A percentile compares a stretch with the other conserved stretches of the same genome.
Conservation (phyloP, 2,329 filamentous ascomycete species). For the Cordyceps cicadae region DNA sequence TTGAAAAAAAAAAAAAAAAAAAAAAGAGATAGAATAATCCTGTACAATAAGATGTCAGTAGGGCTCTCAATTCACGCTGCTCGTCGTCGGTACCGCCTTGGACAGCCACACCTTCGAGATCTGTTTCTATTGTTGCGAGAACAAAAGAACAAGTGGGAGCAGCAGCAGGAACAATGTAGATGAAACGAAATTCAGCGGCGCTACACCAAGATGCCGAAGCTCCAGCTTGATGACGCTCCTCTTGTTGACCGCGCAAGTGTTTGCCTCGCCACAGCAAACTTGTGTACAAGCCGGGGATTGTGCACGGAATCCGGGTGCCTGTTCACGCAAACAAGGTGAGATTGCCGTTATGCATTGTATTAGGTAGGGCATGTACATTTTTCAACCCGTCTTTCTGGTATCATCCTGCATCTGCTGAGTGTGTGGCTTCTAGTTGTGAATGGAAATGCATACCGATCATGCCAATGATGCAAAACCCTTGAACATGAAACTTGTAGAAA, state of each 20-base stretch:
- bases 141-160: no score
- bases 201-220: no score
- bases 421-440: background rate
- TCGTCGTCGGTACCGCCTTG: no score
- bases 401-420: background rate
- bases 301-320: background rate
- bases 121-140: no score
- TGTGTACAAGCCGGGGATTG: background rate
- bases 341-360: background rate
- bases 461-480: background rate
- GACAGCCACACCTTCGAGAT: no score
- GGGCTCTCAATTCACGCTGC: no score
- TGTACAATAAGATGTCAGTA: no score
- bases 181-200: no score
- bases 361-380: background rate
- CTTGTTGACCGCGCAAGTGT: background rate
- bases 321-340: background rate
- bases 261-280: conserved; percentile 5
- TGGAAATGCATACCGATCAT: background rate
- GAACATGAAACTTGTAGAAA: background rate
- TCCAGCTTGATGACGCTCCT: background rate
- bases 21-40: no score
- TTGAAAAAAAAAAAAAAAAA: no score
- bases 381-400: background rate
- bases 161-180: no score